Evolutionary conservation across 2,329 filamentous ascomycete species (phyloP), one percentile per base, ranked within the genome.

Genomic region (Diaporthe velutina): DNA sequence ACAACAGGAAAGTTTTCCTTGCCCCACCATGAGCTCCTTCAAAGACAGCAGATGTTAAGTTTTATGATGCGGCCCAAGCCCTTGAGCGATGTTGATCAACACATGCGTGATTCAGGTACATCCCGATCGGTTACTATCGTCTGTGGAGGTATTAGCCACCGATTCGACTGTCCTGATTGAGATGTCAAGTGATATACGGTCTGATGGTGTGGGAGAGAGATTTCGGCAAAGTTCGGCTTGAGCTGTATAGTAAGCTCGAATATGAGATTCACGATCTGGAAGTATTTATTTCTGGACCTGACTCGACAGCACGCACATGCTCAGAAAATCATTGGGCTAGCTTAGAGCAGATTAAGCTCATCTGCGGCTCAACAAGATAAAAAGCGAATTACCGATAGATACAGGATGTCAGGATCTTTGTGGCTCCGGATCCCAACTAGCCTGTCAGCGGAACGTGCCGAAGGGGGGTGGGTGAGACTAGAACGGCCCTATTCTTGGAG

Each of bases 141-240:
- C 19, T 48, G 17, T 30, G 60, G 17, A 2, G 25, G 13, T 64
- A 30, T 19, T 25, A 48, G 17, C 40, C 28, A 45, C 19, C 19
- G 61, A 66, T 35, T 50, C 19, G 30, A 33, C 12, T 35, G 42
- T 48, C 12, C 25, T 17, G n/a, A 30, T 61, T 30, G 38, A 7
- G 38, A 28, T 9, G 13, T 64, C 42, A 66, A 48, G 25, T 66
- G 28, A 66, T 33, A 9, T n/a, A 13, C 40, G n/a, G 19, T 2
- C 28, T 66, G 61, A 48, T 66, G n/a, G 28, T n/a, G 17, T 25
- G 45, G 61, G 42, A 50, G 42, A 50, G 61, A 66, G 22, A 50
- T 50, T 19, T 50, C 61, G 61, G 61, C 61, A 66, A 66, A 66
- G 61, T 38, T 66, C 42, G 61, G 61, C 61, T 17, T 66, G 42